Base-by-base conservation (phyloP, 2,329 filamentous ascomycete genomes). In the Colletotrichum sp. region DNA sequence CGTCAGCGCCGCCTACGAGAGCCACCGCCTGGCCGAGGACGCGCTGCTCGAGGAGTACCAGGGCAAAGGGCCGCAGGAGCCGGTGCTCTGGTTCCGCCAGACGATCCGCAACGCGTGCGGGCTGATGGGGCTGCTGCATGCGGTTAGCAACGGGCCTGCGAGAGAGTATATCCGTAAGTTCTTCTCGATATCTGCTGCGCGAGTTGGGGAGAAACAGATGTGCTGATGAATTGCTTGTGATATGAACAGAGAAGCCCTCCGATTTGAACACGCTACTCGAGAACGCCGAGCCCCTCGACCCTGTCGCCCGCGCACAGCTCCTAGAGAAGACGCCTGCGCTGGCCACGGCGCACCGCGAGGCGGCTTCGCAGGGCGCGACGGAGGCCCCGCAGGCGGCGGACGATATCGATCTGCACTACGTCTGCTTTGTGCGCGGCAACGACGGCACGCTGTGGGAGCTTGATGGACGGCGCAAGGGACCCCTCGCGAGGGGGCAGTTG, bases 41-140 rank as follows among this genome's bases (percentile, higher is more conserved):
- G 87, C 87, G 67, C 83, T 89, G 26, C 87, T 88, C 57, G 79
- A 87, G 3, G 91, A 92, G 52, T 98, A 98, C 87, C 83, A 84
- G 0, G 94, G 93, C 59, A 89, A 88, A 21, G 96, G 96, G 2
- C 86, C 90, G 1, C 82, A 81, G 0, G 95, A 98, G 82, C 93
- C 95, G 7, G 95, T 98, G 0, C 82, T 98, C 9, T 99, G 96
- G 97, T 99, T 96, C 89, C 94, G 92, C 80, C 96, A 99, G 87
- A 99, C 96, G 0, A 98, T 99, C 80, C 91, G 94, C 77, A 98
- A 99, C 83, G 95, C 96, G 1, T 99, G 96, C 84, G 96, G 96
- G 0, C 87, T 98, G 60, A 98, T 98, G 88, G 97, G 95, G 0
- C 86, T 99, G 32, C 84, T 99, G 62, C 97, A 99, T 83, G 94